Evolutionary conservation across 2,329 filamentous ascomycete genomes (phyloP), one percentile per base, ranked within the genome.

Genomic region (Thielaviopsis musarum): DNA sequence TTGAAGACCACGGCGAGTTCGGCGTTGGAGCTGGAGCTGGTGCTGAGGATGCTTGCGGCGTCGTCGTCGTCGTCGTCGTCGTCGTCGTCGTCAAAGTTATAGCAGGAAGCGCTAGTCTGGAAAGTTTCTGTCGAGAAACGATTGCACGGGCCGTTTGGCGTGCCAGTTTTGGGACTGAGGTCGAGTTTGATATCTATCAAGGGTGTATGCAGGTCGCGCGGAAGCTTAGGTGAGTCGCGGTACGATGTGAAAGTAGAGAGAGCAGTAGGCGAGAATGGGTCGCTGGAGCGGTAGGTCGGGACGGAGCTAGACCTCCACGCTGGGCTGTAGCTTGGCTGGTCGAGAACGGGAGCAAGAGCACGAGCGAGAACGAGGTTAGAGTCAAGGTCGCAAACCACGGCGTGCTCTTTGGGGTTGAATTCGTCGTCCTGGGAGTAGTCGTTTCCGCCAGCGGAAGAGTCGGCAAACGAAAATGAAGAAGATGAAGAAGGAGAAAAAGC

Each of bases 31-130:
- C 26, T 54, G 45, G 51, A 2, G 49, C 41, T 57, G 45, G 51
- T n/a, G 19, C 54, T 60, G n/a, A 57, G n/a, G 3, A 56, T 54
- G 38, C 59, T 60, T 13, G 26, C 34, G 13, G 54, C 51, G 51
- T 60, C 59, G 30, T 56, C 34, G 21, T 60, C 54, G 22, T 26
- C 34, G 30, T 60, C 54, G n/a, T n/a, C n/a, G n/a, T n/a, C n/a
- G n/a, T 41, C 53, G 34, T 60, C 54, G 22, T 26, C 34, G 30
- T 60, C 54, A 34, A 34, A 52, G 54, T 19, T 22, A 24, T 38
- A 34, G 22, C n/a, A 52, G 24, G 56, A 52, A 2, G 15, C 15
- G 38, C 38, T 45, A 5, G 38, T 17, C 38, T 45, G 2, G 15
- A 45, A n/a, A 2, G 38, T 17, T 3, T 3, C 17, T 45, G 38